Base-by-base conservation (phyloP, 495 filamentous ascomycete species). In the Parathielavia appendiculata region DNA sequence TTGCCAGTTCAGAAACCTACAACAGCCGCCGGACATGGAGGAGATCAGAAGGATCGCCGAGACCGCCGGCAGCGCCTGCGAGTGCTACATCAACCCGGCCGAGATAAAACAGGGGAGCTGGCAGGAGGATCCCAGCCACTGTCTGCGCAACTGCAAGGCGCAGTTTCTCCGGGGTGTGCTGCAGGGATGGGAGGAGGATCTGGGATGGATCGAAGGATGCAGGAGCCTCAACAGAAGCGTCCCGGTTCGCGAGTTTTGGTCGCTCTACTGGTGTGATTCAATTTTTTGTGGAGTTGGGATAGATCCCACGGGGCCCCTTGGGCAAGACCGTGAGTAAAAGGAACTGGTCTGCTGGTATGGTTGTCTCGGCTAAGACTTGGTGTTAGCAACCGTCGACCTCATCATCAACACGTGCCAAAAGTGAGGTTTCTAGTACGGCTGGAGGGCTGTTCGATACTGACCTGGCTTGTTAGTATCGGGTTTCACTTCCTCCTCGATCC, bases 391-490 rank as follows among this genome's bases (percentile, higher is more conserved):
- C 56, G 72, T 77, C 53, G 71, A 73, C 54, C 60, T 66, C 53
- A 73, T 79, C 52, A 77, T 78, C 71, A 79, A 76, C 63, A 70
- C 65, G 49, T 79, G 75, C 48, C 70, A 76, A 48, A 72, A 74
- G 76, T 78, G 61, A 68, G 75, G 57, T 34, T 26, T 44, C 34
- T 57, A 20, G 44, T 61, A 35, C 32, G 2, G 7, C n/a, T 8
- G 8, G 14, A 20, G 10, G 48, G 38, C 1, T 7, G 9, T 57
- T n/a, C 52, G 36, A 41, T 9, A 36, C 54, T 57, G 22, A 57
- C 45, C 8, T 4, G 34, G 56, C 14, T 20, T 34, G 23, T 8
- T 57, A 75, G 75, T 53, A 67, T 71, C 50, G 74, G 76, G 8
- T 67, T 67, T 57, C 60, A 61, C 40, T 61, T 61, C 14, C 66